These are phyloP conservation scores for Rutidosis leptorrhynchoides DNA, from an alignment of 129 eudicot species.

Conservation along the genomic window DNA sequence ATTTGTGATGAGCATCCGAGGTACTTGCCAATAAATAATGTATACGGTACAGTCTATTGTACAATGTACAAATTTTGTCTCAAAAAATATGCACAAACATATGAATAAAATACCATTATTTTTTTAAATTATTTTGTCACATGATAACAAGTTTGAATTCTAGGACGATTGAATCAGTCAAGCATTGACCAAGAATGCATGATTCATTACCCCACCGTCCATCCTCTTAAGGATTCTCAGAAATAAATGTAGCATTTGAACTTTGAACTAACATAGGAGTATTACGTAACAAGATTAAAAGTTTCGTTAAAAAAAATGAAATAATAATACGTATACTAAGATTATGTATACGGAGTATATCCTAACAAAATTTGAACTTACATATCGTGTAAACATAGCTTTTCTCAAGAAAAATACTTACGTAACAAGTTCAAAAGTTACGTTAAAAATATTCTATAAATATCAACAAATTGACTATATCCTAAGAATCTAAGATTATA, in stretches of 20 bases:
- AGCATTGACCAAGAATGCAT: conserved; percentile 17
- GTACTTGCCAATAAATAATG: conserved; percentile 1
- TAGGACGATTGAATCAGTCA: conserved; percentile 28
- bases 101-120: conserved; percentile 7
- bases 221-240: background rate
- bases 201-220: conserved; percentile 5
- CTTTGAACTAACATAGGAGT: background rate
- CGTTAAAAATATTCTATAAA: no score
- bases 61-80: conserved; percentile 20
- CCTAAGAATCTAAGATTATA: no score
- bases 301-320: no score
- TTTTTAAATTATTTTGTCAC: conserved; percentile 15
- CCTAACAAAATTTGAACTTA: no score
- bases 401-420: no score
- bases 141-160: conserved; percentile 16
- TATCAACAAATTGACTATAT: no score
- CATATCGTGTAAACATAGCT: no score
- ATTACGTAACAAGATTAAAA: no score
- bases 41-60: conserved; percentile 15
- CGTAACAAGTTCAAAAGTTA: no score
- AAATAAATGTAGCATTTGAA: conserved; percentile 4
- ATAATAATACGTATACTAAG: no score
- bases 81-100: conserved; percentile 10
- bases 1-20: conserved; percentile 20
- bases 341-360: no score